Evolutionary conservation across 441 rosid species (phyloP), one percentile per base, ranked within the genome.

Genomic region (Adansonia gregorii): DNA sequence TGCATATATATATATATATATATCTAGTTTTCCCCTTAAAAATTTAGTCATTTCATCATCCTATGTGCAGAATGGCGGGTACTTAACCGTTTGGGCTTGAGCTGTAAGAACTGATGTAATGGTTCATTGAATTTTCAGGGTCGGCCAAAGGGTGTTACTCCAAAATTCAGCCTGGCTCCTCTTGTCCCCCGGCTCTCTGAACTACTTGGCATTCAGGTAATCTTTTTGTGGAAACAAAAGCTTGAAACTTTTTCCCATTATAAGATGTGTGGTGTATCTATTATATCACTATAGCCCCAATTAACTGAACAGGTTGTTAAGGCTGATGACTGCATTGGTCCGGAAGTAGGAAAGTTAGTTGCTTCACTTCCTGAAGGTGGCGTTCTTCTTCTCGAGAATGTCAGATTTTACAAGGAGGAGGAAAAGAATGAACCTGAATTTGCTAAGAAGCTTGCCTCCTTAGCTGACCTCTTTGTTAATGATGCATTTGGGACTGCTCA

Each of bases 401-500:
- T 94, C 27, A 87, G 97, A 81, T 94, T 94, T 82, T 90, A 93
- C 91, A 94, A 92, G 86, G 98, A 95, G 75, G 98, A 95, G 86
- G 98, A 95, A 83, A 93, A 93, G 89, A 95, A 95, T n/a, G 97
- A 95, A 1, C 93, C 98, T 4, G 98, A 93, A 80, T 93, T 92
- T 72, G 94, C 97, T 5, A 89, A 92, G 93, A 94, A 94, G 91
- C 94, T 94, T 73, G 97, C 97, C 35, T 85, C 97, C 52, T 52
- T 94, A 49, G 98, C 97, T 39, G 98, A 93, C 85, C 88, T 93
- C 22, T 94, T 81, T 82, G 97, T 94, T 20, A 94, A 94, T 60
- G 98, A 94, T 84, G 98, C 98, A 48, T 94, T 93, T 49, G 98
- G 97, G n/a, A 94, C 98, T 64, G 97, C 98, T 15, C 98, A 94